A percentile compares a stretch with the other conserved stretches of the same genome.
Evolutionary conservation across 495 filamentous ascomycete species (phyloP).

Genomic region (Daldinia childiae): DNA sequence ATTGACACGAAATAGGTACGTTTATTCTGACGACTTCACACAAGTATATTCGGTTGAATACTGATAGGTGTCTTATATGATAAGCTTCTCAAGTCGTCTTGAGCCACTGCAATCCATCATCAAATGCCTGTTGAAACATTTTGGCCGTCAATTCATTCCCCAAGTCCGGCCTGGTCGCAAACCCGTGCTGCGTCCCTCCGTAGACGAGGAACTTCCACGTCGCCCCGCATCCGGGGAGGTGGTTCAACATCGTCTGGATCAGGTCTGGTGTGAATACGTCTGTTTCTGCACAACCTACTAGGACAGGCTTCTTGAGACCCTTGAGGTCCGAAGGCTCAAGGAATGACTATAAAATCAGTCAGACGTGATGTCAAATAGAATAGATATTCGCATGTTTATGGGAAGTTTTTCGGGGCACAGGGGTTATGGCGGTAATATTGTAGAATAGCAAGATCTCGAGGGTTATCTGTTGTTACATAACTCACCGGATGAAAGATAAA

Average conservation of each 20-base stretch:
- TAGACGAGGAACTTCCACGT: constrained; percentile 19
- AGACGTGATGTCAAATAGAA: not conserved
- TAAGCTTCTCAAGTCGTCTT: not conserved
- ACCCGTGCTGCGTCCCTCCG: constrained; percentile 21
- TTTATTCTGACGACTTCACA: not conserved
- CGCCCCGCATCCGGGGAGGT: constrained; percentile 6
- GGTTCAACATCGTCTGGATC: constrained; percentile 4
- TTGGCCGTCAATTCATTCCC: constrained; percentile 16
- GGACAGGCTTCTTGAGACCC: constrained; percentile 6
- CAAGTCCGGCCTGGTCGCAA: constrained; percentile 16
- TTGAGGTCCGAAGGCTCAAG: constrained; percentile 11
- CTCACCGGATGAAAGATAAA: constrained; percentile 20
- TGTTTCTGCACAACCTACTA: constrained; percentile 21
- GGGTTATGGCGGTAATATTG: not conserved
- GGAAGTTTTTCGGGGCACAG: not conserved
- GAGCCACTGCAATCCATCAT: constrained; percentile 16
- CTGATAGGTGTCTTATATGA: not conserved
- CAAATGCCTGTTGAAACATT: constrained; percentile 21
- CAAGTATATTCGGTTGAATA: not conserved
- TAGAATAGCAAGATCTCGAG: not conserved
- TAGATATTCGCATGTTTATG: not conserved
- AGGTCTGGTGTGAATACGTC: constrained; percentile 24
- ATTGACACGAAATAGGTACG: not conserved
- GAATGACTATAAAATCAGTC: constrained; percentile 4
- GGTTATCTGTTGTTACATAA: not conserved